Evolutionary conservation across 129 eudicot species (phyloP), one percentile per base, ranked within the genome.

Genomic region (Daucus carota): DNA sequence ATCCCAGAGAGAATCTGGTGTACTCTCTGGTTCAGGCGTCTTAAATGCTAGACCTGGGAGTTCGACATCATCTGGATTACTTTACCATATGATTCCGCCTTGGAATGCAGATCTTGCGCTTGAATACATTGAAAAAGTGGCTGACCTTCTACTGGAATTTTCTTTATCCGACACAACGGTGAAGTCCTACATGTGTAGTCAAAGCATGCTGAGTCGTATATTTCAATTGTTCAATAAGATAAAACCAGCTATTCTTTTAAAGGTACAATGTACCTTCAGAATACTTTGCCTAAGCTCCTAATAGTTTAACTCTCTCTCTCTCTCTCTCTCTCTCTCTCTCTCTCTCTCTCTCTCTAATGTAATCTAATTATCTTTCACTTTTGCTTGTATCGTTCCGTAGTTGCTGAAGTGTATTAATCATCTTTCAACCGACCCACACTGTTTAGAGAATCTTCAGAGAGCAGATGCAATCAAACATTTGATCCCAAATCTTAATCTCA

Each of bases 381-480:
- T 47, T 18, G n/a, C 6, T 18, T 48, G 6, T 63, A 33, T 73
- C 60, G 26, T 63, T 62, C 52, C 42, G 59, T 80, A 93, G 96
- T 63, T 94, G 73, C 75, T 94, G 79, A 91, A 89, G 85, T 94
- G 98, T 81, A 89, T 94, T 40, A 89, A 94, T 83, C 92, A 87
- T 85, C 85, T 94, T 52, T 94, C 98, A 15, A 91, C 97, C 32
- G 98, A 94, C 78, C 98, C 98, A 36, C 97, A 94, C 77, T 94
- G 97, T 78, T 84, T 91, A 59, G 98, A 94, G 76, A 90, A 85
- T 86, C 92, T 94, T 78, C 98, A 94, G 84, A 83, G 97, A 63
- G 98, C 98, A 40, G 98, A 94, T 80, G 97, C 97, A 18, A 89
- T 94, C 47, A 91, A 91, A 76, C 87, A 94, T 84, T 86, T 94